A percentile compares a stretch with the other conserved stretches of the same genome.
phyloP scores from a whole-genome alignment of 345 rosid species.

The Dipteronia dyeriana region DNA sequence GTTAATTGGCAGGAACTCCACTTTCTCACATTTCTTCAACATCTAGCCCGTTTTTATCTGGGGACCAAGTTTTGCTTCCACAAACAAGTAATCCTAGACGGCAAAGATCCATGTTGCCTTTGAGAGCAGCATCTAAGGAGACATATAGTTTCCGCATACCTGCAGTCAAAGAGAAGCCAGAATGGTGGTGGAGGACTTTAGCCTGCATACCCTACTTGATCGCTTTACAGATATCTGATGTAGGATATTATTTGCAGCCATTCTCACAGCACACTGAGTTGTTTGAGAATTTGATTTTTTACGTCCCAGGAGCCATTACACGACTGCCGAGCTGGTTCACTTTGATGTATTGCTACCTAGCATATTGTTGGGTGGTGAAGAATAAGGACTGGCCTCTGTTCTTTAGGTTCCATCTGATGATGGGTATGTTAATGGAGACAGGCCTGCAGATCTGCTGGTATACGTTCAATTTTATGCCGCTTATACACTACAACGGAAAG shows the following conservation, averaged over 20 bases:
- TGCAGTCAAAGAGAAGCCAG: slow-evolving; percentile 51
- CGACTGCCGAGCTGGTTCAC: slow-evolving; percentile 77
- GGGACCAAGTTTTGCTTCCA: not conserved
- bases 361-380: slow-evolving; percentile 62
- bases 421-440: slow-evolving; percentile 84
- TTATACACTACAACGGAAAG: slow-evolving; percentile 67
- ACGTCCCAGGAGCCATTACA: slow-evolving; percentile 68
- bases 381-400: slow-evolving; percentile 74
- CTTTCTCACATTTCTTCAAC: slow-evolving; percentile 2
- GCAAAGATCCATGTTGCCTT: slow-evolving; percentile 7
- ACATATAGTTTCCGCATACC: slow-evolving; percentile 51
- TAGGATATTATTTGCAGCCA: slow-evolving; percentile 67
- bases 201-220: slow-evolving; percentile 74
- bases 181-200: slow-evolving; percentile 88
- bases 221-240: slow-evolving; percentile 74
- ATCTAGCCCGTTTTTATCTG: slow-evolving; percentile 3
- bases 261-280: slow-evolving; percentile 52
- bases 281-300: slow-evolving; percentile 55
- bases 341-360: slow-evolving; percentile 60
- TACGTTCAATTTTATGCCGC: slow-evolving; percentile 68
- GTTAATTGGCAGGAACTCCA: slow-evolving; percentile 12
- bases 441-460: slow-evolving; percentile 66
- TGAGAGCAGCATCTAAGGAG: slow-evolving; percentile 39
- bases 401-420: slow-evolving; percentile 84
- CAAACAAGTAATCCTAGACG: not conserved